A percentile compares a stretch with the other conserved stretches of the same genome.
Evolutionary conservation across 192 early-diverging fungal species (phyloP).

Genomic region (Geosiphon pyriformis): DNA sequence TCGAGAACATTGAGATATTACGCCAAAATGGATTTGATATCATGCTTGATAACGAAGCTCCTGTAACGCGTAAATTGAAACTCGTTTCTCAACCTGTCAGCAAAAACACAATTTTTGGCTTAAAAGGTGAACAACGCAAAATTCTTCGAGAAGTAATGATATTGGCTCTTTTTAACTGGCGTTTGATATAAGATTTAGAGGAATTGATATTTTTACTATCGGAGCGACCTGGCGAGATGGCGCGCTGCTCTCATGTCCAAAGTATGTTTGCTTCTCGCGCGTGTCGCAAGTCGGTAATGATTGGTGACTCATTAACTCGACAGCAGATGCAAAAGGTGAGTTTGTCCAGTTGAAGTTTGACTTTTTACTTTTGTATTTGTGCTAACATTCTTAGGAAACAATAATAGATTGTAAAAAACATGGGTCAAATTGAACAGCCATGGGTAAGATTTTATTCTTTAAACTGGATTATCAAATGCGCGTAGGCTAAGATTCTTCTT

Average conservation of each 20-base stretch:
- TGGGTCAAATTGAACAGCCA: constrained; percentile 86
- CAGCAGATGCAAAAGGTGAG: constrained; percentile 64
- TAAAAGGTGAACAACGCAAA: too few species aligned
- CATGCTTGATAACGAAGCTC: constrained; percentile 48
- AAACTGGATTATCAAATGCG: background rate
- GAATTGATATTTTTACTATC: constrained; percentile 58
- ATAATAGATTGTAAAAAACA: constrained; percentile 63
- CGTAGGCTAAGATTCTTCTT: background rate
- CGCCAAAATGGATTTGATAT: constrained; percentile 81
- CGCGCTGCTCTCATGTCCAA: constrained; percentile 63
- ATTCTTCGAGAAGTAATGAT: too few species aligned
- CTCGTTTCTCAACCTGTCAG: constrained; percentile 72
- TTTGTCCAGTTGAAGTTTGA: background rate
- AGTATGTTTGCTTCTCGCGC: constrained; percentile 85
- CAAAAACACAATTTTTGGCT: constrained; percentile 67
- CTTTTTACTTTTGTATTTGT: background rate
- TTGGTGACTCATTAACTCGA: constrained; percentile 72
- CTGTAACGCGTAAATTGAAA: constrained; percentile 57
- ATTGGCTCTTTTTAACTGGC: background rate
- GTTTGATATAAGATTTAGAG: constrained; percentile 55
- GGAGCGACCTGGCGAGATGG: constrained; percentile 46
- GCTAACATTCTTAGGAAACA: constrained; percentile 11
- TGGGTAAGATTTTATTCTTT: constrained; percentile 52
- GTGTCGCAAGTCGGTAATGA: constrained; percentile 87
- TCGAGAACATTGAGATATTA: constrained; percentile 66